A percentile compares a stretch with the other conserved stretches of the same genome.
Evolutionary conservation across 331 rosid genomes (phyloP).

Genomic region (Acacia concinna): DNA sequence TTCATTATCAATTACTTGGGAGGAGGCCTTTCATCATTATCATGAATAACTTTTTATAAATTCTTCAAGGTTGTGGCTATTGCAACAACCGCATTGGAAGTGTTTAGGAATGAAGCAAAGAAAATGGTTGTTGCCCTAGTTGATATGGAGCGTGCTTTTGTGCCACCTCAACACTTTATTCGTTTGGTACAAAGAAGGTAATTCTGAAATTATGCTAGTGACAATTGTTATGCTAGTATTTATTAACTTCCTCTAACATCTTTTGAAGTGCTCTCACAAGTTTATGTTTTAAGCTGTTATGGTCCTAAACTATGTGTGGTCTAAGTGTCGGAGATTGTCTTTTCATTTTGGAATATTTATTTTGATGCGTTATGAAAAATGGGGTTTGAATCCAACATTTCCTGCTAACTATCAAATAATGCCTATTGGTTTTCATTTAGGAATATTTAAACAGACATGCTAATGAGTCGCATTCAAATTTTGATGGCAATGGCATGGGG

Average conservation of each 20-base stretch:
- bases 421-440: background rate
- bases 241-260: background rate
- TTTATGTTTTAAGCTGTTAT: background rate
- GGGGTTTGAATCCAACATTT: background rate
- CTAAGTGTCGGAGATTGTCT: background rate
- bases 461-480: background rate
- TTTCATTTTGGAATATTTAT: background rate
- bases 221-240: background rate
- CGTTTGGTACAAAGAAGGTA: constrained; percentile 98
- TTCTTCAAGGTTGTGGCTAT: constrained; percentile 65
- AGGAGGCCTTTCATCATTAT: constrained; percentile 1
- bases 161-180: constrained; percentile 96
- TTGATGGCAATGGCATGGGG: background rate
- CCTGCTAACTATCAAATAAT: background rate
- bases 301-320: background rate
- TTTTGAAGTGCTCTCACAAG: background rate
- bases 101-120: constrained; percentile 82
- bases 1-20: constrained; percentile 2
- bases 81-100: constrained; percentile 87
- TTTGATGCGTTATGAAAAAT: background rate
- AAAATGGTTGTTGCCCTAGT: constrained; percentile 99
- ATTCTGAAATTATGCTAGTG: background rate
- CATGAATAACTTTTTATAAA: constrained; percentile 1
- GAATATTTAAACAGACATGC: background rate
- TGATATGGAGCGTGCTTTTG: constrained; percentile 99